phyloP scores from a whole-genome alignment of 192 early-diverging fungal species.

The Entomortierella parvispora region DNA sequence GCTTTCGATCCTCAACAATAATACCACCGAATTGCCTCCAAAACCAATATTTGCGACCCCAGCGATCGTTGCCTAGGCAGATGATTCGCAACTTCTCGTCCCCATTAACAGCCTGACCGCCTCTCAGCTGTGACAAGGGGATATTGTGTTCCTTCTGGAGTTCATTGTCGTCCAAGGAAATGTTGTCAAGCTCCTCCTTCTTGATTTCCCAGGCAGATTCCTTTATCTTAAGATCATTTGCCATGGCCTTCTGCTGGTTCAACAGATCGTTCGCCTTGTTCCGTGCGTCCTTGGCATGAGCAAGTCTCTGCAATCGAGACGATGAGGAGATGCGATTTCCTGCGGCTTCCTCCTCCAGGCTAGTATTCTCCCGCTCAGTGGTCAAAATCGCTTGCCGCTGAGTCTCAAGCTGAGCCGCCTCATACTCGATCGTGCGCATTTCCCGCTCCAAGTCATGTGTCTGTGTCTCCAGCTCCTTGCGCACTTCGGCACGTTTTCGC shows the following conservation, averaged over 20 bases:
- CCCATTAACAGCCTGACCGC: slow-evolving; percentile 35
- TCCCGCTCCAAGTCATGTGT: slow-evolving; percentile 35
- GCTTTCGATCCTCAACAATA: slow-evolving; percentile 39
- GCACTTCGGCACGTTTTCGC: slow-evolving; percentile 29
- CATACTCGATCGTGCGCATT: slow-evolving; percentile 38
- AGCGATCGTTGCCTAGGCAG: slow-evolving; percentile 41
- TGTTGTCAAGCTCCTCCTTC: slow-evolving; percentile 31
- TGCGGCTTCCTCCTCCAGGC: slow-evolving; percentile 10
- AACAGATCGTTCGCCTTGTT: slow-evolving; percentile 24
- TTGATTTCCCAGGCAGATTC: slow-evolving; percentile 46
- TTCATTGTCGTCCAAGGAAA: slow-evolving; percentile 28
- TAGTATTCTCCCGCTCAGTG: slow-evolving; percentile 22
- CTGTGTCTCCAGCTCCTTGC: slow-evolving; percentile 33
- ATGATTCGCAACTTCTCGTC: slow-evolving; percentile 39
- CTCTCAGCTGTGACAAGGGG: slow-evolving; percentile 35
- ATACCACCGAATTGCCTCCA: slow-evolving; percentile 50
- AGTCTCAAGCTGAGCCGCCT: slow-evolving; percentile 29
- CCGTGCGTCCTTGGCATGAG: slow-evolving; percentile 39
- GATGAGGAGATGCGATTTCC: slow-evolving; percentile 7
- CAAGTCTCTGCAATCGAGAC: slow-evolving; percentile 25
- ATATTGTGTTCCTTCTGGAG: slow-evolving; percentile 47
- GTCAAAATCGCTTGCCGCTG: slow-evolving; percentile 31
- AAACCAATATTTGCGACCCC: slow-evolving; percentile 53
- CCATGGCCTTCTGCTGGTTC: slow-evolving; percentile 29
- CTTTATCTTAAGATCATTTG: slow-evolving; percentile 27